These are phyloP conservation scores for Solanum hybrid DNA, from an alignment of 305 asterid genomes.

Conservation along the genomic window DNA sequence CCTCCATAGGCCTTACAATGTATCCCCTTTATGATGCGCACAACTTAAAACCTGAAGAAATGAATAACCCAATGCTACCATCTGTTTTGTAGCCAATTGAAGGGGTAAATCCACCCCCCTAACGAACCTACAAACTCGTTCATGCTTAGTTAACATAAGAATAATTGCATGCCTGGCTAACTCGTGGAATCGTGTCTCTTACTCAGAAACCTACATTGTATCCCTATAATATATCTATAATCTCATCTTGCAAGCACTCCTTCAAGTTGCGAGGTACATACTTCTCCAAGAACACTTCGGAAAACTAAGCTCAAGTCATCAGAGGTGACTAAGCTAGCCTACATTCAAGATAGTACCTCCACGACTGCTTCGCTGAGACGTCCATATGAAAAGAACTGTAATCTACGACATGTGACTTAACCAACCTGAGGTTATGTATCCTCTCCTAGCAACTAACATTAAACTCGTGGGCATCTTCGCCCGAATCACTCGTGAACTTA, in stretches of 20 bases:
- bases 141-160: not conserved
- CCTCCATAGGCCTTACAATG: not conserved
- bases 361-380: not conserved
- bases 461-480: not conserved
- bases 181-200: not conserved
- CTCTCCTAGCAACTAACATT: not conserved
- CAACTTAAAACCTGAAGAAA: not conserved
- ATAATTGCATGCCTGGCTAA: not conserved
- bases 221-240: not conserved
- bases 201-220: not conserved
- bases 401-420: no score
- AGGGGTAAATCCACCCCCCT: no score
- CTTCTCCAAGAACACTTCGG: not conserved
- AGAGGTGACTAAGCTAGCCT: not conserved
- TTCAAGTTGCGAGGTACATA: not conserved
- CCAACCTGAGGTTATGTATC: not conserved
- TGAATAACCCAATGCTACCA: not conserved
- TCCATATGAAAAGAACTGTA: no score
- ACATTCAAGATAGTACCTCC: not conserved
- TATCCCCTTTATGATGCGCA: not conserved
- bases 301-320: not conserved
- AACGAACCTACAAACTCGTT: not conserved
- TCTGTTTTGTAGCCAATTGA: not conserved
- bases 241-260: not conserved
- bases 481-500: not conserved